phyloP scores from a whole-genome alignment of 1,139 yeast genomes.

The Candida freyschussii region DNA sequence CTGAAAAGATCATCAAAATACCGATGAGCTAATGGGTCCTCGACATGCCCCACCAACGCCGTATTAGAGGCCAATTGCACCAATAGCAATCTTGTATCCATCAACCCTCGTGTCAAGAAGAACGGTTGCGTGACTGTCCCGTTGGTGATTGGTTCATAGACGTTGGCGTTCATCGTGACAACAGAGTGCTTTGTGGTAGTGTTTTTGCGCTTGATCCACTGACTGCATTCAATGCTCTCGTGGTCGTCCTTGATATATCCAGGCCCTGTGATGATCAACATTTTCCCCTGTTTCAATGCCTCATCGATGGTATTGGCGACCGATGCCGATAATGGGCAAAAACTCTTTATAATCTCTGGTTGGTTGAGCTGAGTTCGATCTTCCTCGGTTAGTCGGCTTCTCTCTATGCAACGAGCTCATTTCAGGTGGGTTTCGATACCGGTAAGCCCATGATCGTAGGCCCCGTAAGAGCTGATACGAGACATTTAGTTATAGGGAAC shows the following conservation, averaged over 20 bases:
- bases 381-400: no score
- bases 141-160: slow-evolving; percentile 1
- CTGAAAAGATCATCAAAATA: slow-evolving; percentile 41
- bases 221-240: slow-evolving; percentile 38
- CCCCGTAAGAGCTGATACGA: no score
- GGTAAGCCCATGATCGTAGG: no score
- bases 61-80: slow-evolving; percentile 31
- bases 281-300: no score
- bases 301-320: no score
- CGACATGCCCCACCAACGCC: slow-evolving; percentile 40
- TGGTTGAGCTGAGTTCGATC: no score
- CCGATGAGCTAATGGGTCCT: slow-evolving; percentile 44
- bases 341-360: slow-evolving; percentile 45
- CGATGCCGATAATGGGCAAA: no score
- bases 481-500: no score
- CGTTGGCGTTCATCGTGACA: slow-evolving; percentile 13
- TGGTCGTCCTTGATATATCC: slow-evolving; percentile 27
- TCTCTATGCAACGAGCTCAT: no score
- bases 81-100: slow-evolving; percentile 36
- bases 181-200: slow-evolving; percentile 9
- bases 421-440: no score
- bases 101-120: slow-evolving; percentile 39
- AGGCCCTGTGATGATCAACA: slow-evolving; percentile 38
- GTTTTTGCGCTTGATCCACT: slow-evolving; percentile 34
- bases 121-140: slow-evolving; percentile 20